Percentiles rank a stretch among this genome's conserved stretches.
Conservation (phyloP, 129 eudicot genomes). For the Logfia minima region DNA sequence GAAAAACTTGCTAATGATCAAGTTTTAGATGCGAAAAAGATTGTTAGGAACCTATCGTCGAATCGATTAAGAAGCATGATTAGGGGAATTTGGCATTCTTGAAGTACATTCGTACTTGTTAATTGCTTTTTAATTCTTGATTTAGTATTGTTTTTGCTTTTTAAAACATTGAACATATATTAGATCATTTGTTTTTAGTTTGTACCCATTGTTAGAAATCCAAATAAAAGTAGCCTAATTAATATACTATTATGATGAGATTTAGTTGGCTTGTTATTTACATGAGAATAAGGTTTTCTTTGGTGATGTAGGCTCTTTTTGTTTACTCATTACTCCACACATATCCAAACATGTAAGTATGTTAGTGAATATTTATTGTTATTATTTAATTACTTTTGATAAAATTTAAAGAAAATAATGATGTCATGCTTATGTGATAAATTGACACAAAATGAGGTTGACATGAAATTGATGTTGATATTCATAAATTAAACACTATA, state of each 20-base stretch:
- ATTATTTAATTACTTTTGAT: conserved; percentile 3
- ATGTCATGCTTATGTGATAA: not conserved
- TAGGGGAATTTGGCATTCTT: conserved; percentile 72
- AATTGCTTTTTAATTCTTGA: conserved; percentile 41
- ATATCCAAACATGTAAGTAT: not conserved
- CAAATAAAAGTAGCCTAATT: conserved; percentile 20
- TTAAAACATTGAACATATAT: conserved; percentile 15
- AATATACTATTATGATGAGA: not conserved
- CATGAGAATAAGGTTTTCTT: too few relatives aligned
- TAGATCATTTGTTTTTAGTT: conserved; percentile 32
- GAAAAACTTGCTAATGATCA: conserved; percentile 66
- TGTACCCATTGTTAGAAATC: conserved; percentile 32
- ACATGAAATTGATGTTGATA: conserved; percentile 2
- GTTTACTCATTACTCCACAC: not conserved
- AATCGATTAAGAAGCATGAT: conserved; percentile 53
- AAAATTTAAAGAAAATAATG: conserved; percentile 3
- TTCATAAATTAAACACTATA: not conserved
- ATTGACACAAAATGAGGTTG: too few relatives aligned
- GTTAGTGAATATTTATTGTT: not conserved
- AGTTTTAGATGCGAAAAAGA: conserved; percentile 66
- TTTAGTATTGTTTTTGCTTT: conserved; percentile 21
- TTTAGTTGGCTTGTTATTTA: not conserved
- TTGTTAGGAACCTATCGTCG: conserved; percentile 55
- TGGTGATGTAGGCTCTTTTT: not conserved
- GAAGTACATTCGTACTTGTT: conserved; percentile 35